Percentiles rank a stretch among this genome's conserved stretches.
These are phyloP conservation scores for Tetraselmis striata DNA, from an alignment of 139 green algal species.

Conservation along the genomic window DNA sequence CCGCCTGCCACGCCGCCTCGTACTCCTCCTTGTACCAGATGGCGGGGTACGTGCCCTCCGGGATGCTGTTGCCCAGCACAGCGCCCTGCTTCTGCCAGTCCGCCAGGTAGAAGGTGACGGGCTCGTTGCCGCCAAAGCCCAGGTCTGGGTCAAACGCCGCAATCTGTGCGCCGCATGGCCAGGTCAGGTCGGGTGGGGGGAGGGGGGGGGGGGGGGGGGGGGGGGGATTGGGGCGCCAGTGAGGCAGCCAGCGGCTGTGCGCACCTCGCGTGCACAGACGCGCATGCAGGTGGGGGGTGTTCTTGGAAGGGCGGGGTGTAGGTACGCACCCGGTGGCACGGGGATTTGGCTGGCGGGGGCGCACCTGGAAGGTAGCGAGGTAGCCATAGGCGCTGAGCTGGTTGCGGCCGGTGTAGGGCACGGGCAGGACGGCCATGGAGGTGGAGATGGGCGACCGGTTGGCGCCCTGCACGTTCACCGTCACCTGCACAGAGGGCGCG, in stretches of 20 bases:
- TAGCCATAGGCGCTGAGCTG: conserved; percentile 1
- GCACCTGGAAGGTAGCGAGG: conserved; percentile 7
- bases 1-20: conserved; percentile 2
- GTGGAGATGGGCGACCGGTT: conserved; percentile 6
- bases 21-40: conserved; percentile 14
- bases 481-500: background rate
- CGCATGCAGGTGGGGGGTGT: too few relatives aligned
- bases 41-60: conserved; percentile 7
- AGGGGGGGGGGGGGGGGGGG: too few relatives aligned
- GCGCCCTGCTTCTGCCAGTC: conserved; percentile 7
- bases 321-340: too few relatives aligned
- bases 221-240: too few relatives aligned
- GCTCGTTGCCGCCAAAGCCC: background rate
- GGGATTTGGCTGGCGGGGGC: too few relatives aligned
- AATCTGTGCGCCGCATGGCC: background rate
- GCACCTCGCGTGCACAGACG: too few relatives aligned
- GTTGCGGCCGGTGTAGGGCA: conserved; percentile 9
- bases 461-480: background rate
- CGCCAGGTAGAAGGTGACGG: conserved; percentile 5
- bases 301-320: too few relatives aligned
- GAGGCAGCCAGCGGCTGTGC: too few relatives aligned
- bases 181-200: background rate
- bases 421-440: conserved; percentile 7
- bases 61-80: conserved; percentile 15
- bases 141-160: conserved; percentile 12